Percentiles rank a stretch among this genome's conserved stretches.
These are phyloP conservation scores for Gliomastix tumulicola DNA, from an alignment of 2,329 filamentous ascomycete species.

Conservation along the genomic window DNA sequence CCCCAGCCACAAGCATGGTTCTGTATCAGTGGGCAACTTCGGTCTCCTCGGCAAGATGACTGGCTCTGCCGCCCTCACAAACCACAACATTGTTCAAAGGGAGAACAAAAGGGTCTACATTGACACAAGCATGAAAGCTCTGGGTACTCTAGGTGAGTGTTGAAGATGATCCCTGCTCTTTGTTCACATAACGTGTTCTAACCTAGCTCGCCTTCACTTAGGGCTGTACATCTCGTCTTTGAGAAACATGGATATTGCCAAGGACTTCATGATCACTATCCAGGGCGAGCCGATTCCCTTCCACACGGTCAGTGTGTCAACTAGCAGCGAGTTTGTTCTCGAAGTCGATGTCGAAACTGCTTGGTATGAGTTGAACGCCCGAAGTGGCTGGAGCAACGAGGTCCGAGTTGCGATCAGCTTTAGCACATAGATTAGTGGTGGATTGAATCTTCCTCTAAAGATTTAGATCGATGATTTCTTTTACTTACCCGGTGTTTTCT, in stretches of 20 bases:
- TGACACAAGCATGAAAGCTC: slow-evolving; percentile 67
- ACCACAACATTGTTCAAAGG: slow-evolving; percentile 47
- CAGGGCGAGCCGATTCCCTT: slow-evolving; percentile 62
- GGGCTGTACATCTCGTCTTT: slow-evolving; percentile 74
- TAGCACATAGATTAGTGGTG: slow-evolving; percentile 25
- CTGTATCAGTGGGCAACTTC: slow-evolving; percentile 57
- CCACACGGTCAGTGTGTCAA: slow-evolving; percentile 54
- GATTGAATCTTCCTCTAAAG: too few species aligned
- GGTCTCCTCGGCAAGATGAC: slow-evolving; percentile 87
- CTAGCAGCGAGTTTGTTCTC: slow-evolving; percentile 51
- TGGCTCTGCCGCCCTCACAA: slow-evolving; percentile 69
- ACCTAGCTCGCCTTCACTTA: slow-evolving; percentile 2
- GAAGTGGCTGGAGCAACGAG: slow-evolving; percentile 75
- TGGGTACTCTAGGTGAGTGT: slow-evolving; percentile 65
- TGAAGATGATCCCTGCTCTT: background rate
- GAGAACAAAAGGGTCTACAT: slow-evolving; percentile 55
- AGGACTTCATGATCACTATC: slow-evolving; percentile 69
- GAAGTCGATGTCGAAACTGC: slow-evolving; percentile 71
- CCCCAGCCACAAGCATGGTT: slow-evolving; percentile 21
- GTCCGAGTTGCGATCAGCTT: slow-evolving; percentile 60
- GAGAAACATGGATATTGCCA: slow-evolving; percentile 48
- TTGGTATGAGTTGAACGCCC: slow-evolving; percentile 67
- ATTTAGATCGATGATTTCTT: too few species aligned
- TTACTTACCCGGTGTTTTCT: too few species aligned
- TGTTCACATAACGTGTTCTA: background rate